phyloP scores from a whole-genome alignment of 2,329 filamentous ascomycete species.

The Orbilia oligospora region DNA sequence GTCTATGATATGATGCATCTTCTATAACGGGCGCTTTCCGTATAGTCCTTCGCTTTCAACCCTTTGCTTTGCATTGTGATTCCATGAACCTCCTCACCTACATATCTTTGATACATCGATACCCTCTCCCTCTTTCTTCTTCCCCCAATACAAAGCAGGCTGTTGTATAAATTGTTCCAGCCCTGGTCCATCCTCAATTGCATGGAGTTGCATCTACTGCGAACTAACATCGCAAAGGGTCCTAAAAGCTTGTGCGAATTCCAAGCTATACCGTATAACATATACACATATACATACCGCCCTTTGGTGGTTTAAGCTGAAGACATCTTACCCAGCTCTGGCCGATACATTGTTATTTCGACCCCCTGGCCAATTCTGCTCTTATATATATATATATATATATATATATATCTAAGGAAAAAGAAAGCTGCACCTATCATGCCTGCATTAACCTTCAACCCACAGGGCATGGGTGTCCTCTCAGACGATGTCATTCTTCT shows the following conservation, averaged over 20 bases:
- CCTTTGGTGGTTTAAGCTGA: constrained; percentile 29
- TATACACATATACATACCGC: no score
- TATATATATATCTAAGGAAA: no score
- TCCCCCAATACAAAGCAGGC: constrained; percentile 31
- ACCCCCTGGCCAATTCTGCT: background rate
- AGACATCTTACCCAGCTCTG: constrained; percentile 46
- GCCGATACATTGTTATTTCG: constrained; percentile 2
- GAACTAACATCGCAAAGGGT: constrained; percentile 6
- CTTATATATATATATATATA: no score
- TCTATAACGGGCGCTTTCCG: constrained; percentile 47
- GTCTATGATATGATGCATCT: constrained; percentile 55
- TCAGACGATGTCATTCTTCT: constrained; percentile 54
- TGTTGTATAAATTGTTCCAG: constrained; percentile 52
- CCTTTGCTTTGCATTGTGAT: constrained; percentile 34
- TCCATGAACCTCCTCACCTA: constrained; percentile 4
- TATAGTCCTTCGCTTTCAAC: constrained; percentile 47
- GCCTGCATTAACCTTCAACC: constrained; percentile 36
- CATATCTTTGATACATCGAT: constrained; percentile 8
- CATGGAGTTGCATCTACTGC: constrained; percentile 1
- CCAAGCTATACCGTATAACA: constrained; percentile 36
- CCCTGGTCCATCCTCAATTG: constrained; percentile 25
- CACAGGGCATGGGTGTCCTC: constrained; percentile 43
- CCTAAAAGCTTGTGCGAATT: constrained; percentile 58
- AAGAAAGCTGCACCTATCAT: constrained; percentile 7
- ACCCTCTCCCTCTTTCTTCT: background rate